Evolutionary conservation across 2,329 filamentous ascomycete species (phyloP), one percentile per base, ranked within the genome.

Genomic region (Penicillium aurantiogriseum): DNA sequence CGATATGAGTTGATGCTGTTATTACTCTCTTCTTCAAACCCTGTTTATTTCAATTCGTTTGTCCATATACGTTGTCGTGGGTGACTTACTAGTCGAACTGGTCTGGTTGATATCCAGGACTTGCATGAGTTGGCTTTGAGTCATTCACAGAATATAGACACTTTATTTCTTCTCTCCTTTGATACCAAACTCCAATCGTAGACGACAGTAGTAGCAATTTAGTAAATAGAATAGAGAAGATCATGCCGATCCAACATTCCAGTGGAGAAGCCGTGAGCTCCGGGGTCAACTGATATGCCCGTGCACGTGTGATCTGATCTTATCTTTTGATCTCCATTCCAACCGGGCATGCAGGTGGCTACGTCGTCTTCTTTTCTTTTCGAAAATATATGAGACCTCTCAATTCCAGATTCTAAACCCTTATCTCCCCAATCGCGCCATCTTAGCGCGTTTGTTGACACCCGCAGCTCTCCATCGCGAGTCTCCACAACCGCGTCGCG

Each of bases 1-100:
- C 55, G 52, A 66, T 62, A 74, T 56, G 71, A 74, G 65, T 70
- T 70, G 63, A 73, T 64, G 69, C 63, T 65, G 62, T 56, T 62
- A 62, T 60, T 63, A 56, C 59, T 60, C 59, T 61, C 62, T 67
- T 60, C 51, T 61, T 55, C 13, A 54, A 47, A 17, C 57, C 65
- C 57, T 47, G 53, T 59, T 64, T 54, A 52, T 62, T 62, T 62
- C 50, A 38, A 54, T 67, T 65, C 60, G 60, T 50, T 43, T 67
- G 65, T 67, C 55, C 51, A 65, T 67, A 67, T 64, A 51, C 60
- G 48, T 40, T 53, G 42, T 39, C 10, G 56, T 57, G 58, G 55
- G 36, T 61, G 52, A 31, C 53, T n/a, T 25, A 25, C 3, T 35
- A 7, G 39, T 44, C 50, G 2, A 21, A 43, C 42, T 51, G n/a